A percentile compares a stretch with the other conserved stretches of the same genome.
These are phyloP conservation scores for Sanghuangporus baumii DNA, from an alignment of 1,284 basidiomycete genomes.

Conservation along the genomic window DNA sequence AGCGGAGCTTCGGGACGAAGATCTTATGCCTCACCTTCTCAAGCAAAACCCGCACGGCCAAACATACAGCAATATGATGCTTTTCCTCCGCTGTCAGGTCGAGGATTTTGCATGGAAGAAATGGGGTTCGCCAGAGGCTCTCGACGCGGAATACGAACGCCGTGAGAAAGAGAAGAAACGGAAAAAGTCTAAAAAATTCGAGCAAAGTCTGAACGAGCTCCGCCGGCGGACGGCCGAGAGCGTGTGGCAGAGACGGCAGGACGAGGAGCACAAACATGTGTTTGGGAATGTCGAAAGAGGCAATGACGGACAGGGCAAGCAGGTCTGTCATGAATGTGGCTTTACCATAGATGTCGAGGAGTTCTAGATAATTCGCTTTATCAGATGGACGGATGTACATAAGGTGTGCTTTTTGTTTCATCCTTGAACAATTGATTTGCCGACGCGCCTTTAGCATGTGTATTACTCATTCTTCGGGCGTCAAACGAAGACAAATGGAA, in stretches of 20 bases:
- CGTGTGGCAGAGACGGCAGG: slow-evolving; percentile 82
- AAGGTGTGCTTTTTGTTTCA: neutral
- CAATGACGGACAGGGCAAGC: slow-evolving; percentile 50
- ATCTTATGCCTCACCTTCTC: slow-evolving; percentile 88
- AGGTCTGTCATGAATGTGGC: slow-evolving; percentile 82
- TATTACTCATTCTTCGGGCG: neutral
- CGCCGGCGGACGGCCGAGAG: slow-evolving; percentile 84
- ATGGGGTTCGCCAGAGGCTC: slow-evolving; percentile 90
- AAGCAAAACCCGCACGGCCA: slow-evolving; percentile 97
- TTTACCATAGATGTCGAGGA: slow-evolving; percentile 86
- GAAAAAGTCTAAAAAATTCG: slow-evolving; percentile 92
- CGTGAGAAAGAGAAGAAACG: slow-evolving; percentile 82
- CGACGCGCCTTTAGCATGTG: neutral
- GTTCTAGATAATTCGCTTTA: slow-evolving; percentile 35
- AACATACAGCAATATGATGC: slow-evolving; percentile 99
- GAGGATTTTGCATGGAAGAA: slow-evolving; percentile 97
- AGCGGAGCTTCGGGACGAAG: slow-evolving; percentile 92
- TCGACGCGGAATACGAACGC: slow-evolving; percentile 86
- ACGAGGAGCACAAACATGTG: slow-evolving; percentile 82
- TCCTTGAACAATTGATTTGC: neutral
- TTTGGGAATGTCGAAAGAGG: slow-evolving; percentile 59
- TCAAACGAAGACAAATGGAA: neutral
- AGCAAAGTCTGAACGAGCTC: slow-evolving; percentile 77
- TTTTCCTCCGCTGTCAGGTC: slow-evolving; percentile 91
- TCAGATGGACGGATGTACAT: neutral